Evolutionary conservation across 2,329 filamentous ascomycete genomes (phyloP).

Genomic region (Didymella exigua): DNA sequence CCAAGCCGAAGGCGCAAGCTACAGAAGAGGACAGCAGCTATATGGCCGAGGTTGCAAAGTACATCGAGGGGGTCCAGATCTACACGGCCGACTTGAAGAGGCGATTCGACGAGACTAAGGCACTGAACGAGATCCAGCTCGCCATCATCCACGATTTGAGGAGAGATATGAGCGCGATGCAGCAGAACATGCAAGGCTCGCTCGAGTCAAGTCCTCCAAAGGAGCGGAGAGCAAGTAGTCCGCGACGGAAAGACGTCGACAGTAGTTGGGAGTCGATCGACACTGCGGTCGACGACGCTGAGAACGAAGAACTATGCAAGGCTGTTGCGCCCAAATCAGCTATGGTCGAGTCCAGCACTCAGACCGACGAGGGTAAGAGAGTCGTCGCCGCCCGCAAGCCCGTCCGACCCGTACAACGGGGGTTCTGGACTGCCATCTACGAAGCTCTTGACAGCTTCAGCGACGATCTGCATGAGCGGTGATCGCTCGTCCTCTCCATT

Average conservation of each 20-base stretch:
- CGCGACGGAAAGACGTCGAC: neutral
- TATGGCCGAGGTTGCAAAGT: conserved; percentile 32
- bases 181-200: conserved; percentile 21
- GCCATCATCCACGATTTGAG: conserved; percentile 41
- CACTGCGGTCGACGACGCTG: conserved; percentile 4
- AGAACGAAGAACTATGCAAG: neutral
- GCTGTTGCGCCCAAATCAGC: neutral
- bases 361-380: conserved; percentile 7
- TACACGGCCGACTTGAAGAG: conserved; percentile 34
- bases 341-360: conserved; percentile 12
- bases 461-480: conserved; percentile 13
- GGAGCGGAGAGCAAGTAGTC: neutral
- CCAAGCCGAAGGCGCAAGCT: neutral
- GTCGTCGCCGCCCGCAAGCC: conserved; percentile 22
- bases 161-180: conserved; percentile 26
- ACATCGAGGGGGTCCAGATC: conserved; percentile 36
- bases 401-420: conserved; percentile 5
- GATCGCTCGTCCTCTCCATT: neutral
- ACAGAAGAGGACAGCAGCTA: conserved; percentile 26
- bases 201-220: conserved; percentile 1
- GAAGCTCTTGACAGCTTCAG: conserved; percentile 31
- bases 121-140: conserved; percentile 40
- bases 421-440: conserved; percentile 31
- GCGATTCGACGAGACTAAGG: conserved; percentile 43
- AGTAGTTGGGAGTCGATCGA: conserved; percentile 13